These are phyloP conservation scores for Camellia japonica DNA, from an alignment of 148 eudicot species.

Conservation along the genomic window DNA sequence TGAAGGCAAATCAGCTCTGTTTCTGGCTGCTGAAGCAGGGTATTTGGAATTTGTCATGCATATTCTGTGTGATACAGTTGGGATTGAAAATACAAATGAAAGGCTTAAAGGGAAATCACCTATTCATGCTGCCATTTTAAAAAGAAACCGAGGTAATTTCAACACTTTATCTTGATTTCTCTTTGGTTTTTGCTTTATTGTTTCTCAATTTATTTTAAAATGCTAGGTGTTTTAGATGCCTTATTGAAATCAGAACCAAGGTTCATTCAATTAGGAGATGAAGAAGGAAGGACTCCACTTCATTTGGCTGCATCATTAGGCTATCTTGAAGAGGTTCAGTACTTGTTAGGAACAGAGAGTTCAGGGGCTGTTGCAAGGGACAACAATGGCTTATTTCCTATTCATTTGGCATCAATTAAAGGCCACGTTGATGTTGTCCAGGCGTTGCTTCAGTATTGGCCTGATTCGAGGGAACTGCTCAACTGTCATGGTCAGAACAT, in stretches of 20 bases:
- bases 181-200: background rate
- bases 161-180: background rate
- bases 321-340: constrained; percentile 4
- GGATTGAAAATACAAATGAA: background rate
- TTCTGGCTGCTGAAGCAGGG: background rate
- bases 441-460: background rate
- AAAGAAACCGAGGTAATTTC: background rate
- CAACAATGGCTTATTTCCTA: constrained; percentile 3
- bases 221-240: background rate
- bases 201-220: background rate
- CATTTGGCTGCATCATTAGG: constrained; percentile 3
- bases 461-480: constrained; percentile 7
- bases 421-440: background rate
- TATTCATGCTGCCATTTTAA: background rate
- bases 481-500: background rate
- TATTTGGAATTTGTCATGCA: background rate
- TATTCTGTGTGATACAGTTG: background rate
- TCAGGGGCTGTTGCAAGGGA: background rate
- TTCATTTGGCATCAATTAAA: constrained; percentile 10
- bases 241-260: background rate
- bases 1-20: background rate
- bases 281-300: constrained; percentile 8
- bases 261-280: background rate
- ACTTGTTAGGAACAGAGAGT: background rate
- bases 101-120: background rate